Base-by-base conservation (phyloP, 2,329 filamentous ascomycete genomes). In the Pseudopithomyces chartarum region DNA sequence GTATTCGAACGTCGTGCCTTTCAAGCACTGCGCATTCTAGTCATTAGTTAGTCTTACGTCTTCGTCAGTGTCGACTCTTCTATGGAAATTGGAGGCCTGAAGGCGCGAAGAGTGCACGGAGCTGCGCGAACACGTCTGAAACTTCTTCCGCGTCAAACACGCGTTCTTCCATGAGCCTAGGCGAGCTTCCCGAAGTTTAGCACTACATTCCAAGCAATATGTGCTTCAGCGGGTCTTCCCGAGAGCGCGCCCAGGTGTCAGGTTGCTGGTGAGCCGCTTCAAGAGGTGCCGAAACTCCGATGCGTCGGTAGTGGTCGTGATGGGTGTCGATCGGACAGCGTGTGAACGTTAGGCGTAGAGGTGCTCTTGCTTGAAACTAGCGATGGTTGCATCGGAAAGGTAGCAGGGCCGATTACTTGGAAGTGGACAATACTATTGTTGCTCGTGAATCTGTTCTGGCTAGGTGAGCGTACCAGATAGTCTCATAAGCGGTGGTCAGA, bases 171-270 rank as follows among this genome's bases (percentile, higher is more conserved):
- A 51, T 51, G 45, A 46, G 44, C 49, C 47, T 54, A 63, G 60
- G 8, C 44, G 54, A 36, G 45, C 23, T 64, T 63, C 57, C 61
- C 60, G 58, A 60, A 60, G 54, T 45, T 17, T 46, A 49, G 49
- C 23, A 62, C 55, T 38, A 36, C 34, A 44, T 51, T 43, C 34
- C 44, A 59, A 32, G 56, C 60, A 60, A 55, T 60, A 45, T 47
- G 55, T 57, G 62, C 62, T 52, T 63, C 60, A 63, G 56, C 0
- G 53, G 51, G 26, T 49, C 15, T 23, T 59, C 47, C 20, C 23
- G 38, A 29, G 45, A 13, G 34, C 42, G 34, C 44, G 26, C 36
- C 33, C 17, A 29, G 20, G 36, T 50, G 32, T 48, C 52, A 52
- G 42, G 42, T 42, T 57, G 43, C 54, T 51, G 51, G 47, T 39